A percentile compares a stretch with the other conserved stretches of the same genome.
Conservation (phyloP, 495 filamentous ascomycete species). For the Apodospora peruviana region DNA sequence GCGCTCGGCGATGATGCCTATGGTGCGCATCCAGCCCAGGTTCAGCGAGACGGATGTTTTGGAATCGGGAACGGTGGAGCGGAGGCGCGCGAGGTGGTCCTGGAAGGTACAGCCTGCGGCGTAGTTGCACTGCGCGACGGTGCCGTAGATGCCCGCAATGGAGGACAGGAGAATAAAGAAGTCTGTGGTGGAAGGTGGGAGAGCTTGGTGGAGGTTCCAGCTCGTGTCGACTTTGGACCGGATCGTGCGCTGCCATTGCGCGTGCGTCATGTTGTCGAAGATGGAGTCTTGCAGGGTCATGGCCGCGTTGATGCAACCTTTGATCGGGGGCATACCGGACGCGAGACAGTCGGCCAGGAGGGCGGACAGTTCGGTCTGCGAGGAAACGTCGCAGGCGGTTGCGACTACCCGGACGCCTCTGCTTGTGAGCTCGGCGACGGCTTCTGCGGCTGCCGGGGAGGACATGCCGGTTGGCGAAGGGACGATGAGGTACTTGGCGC, state of each 20-base stretch:
- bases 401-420: conserved; percentile 23
- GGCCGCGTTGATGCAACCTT: conserved; percentile 43
- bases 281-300: conserved; percentile 31
- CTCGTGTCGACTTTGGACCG: conserved; percentile 18
- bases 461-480: conserved; percentile 30
- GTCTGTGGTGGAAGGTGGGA: not conserved
- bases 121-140: conserved; percentile 38
- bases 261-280: conserved; percentile 44
- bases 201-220: not conserved
- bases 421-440: conserved; percentile 17
- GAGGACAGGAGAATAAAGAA: conserved; percentile 5
- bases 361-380: conserved; percentile 1
- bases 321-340: conserved; percentile 41
- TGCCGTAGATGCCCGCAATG: not conserved
- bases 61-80: conserved; percentile 25
- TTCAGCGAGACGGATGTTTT: conserved; percentile 34
- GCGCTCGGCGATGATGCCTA: conserved; percentile 28
- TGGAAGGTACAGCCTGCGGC: conserved; percentile 53
- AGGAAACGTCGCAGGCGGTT: conserved; percentile 35
- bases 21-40: conserved; percentile 37
- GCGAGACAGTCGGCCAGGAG: conserved; percentile 17
- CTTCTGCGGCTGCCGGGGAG: not conserved
- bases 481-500: conserved; percentile 45
- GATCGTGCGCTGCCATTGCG: conserved; percentile 36
- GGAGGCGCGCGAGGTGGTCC: conserved; percentile 39